Percentiles rank a stretch among this genome's conserved stretches.
Conservation (phyloP, 2,329 filamentous ascomycete species). For the Beauveria asiatica region DNA sequence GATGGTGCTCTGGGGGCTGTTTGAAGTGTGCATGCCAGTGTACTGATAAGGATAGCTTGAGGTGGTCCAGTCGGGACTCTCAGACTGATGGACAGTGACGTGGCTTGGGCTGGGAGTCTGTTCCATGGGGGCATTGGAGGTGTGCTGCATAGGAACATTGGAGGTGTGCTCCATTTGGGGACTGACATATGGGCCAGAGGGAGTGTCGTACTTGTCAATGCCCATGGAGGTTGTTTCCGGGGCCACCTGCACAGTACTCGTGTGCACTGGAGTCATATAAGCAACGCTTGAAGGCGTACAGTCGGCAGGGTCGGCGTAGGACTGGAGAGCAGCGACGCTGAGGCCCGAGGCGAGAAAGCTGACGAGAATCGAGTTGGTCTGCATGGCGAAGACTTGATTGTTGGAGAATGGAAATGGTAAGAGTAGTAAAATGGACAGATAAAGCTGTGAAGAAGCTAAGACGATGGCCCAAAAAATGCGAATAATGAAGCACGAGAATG, state of each 20-base stretch:
- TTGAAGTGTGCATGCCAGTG: background rate
- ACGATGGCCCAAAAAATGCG: constrained; percentile 6
- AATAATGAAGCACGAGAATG: constrained; percentile 6
- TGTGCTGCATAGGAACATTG: background rate
- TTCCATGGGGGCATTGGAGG: background rate
- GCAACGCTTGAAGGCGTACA: background rate
- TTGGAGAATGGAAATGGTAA: background rate
- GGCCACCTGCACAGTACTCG: background rate
- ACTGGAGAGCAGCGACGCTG: background rate
- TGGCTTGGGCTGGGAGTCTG: background rate
- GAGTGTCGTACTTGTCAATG: background rate
- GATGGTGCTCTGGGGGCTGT: background rate
- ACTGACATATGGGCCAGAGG: background rate
- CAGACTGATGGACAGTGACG: background rate
- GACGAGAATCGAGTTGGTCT: background rate
- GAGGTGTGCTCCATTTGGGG: background rate
- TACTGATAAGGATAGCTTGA: background rate
- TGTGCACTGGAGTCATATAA: background rate
- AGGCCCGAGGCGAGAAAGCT: background rate
- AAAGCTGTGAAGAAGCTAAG: constrained; percentile 9
- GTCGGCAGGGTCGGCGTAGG: background rate
- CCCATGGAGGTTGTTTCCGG: background rate
- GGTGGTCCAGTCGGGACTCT: background rate
- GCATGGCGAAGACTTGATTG: background rate
- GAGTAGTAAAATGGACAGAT: background rate